phyloP scores from a whole-genome alignment of 192 early-diverging fungal genomes.

The Entrophospora sp. region DNA sequence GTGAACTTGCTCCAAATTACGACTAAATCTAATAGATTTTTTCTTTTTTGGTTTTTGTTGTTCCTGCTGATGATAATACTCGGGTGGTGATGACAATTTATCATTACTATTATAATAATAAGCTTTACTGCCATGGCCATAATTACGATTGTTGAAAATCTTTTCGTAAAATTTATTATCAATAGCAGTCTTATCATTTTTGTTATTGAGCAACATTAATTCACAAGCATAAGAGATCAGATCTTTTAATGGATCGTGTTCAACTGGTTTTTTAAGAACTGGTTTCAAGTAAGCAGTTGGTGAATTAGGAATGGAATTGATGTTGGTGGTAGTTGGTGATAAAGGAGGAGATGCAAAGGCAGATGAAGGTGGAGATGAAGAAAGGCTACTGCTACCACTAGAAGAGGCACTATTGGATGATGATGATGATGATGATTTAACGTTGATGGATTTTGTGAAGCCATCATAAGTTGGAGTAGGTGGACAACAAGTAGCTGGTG shows the following conservation, averaged over 20 bases:
- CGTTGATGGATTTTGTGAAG: not conserved
- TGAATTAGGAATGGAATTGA: not conserved
- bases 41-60: constrained; percentile 9
- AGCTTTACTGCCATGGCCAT: too few relatives aligned
- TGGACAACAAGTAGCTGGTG: constrained; percentile 7
- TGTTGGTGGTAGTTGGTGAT: not conserved
- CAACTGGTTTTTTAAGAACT: constrained; percentile 13
- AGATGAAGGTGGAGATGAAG: not conserved
- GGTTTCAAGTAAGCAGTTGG: constrained; percentile 9
- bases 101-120: too few relatives aligned
- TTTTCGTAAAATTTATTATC: not conserved
- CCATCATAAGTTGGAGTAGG: not conserved
- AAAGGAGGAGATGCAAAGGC: not conserved
- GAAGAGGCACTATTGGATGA: not conserved
- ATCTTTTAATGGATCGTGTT: constrained; percentile 11
- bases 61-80: too few relatives aligned
- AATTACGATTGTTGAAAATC: not conserved
- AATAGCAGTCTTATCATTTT: not conserved
- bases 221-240: constrained; percentile 2
- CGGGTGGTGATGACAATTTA: too few relatives aligned
- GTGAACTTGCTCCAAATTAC: constrained; percentile 17
- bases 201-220: not conserved
- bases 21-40: constrained; percentile 14
- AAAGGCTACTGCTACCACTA: not conserved
- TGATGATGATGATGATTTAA: not conserved